These are phyloP conservation scores for Alternaria brassicicola DNA, from an alignment of 2,329 filamentous ascomycete genomes.

Conservation along the genomic window DNA sequence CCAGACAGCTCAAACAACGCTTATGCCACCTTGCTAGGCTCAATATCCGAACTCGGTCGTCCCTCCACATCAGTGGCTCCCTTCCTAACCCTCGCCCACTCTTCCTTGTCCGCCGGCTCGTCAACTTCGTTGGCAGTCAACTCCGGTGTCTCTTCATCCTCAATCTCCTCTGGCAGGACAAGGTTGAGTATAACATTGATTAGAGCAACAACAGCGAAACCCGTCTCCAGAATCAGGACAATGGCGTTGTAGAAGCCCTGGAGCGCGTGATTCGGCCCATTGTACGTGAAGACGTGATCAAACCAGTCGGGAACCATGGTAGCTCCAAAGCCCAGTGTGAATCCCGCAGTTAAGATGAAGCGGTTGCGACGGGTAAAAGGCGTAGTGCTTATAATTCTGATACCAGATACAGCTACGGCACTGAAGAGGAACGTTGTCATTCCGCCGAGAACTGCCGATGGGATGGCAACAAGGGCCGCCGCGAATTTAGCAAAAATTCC, in stretches of 20 bases:
- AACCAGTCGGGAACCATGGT: slow-evolving; percentile 66
- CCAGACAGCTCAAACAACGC: neutral
- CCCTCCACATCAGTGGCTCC: slow-evolving; percentile 26
- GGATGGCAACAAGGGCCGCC: slow-evolving; percentile 78
- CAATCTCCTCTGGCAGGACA: slow-evolving; percentile 74
- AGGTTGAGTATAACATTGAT: slow-evolving; percentile 77
- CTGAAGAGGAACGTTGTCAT: slow-evolving; percentile 79
- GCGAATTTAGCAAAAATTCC: slow-evolving; percentile 85
- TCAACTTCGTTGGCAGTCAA: slow-evolving; percentile 51
- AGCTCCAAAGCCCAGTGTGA: slow-evolving; percentile 71
- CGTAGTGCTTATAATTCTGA: slow-evolving; percentile 74
- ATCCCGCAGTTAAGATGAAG: slow-evolving; percentile 78
- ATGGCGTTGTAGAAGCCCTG: slow-evolving; percentile 75
- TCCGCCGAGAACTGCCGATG: slow-evolving; percentile 57
- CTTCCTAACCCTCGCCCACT: slow-evolving; percentile 48
- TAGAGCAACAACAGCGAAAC: slow-evolving; percentile 74
- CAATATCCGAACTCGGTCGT: slow-evolving; percentile 20
- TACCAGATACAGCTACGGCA: slow-evolving; percentile 76
- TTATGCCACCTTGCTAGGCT: slow-evolving; percentile 17
- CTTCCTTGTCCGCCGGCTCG: slow-evolving; percentile 47
- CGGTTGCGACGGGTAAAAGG: slow-evolving; percentile 79
- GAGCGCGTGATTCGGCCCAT: slow-evolving; percentile 69
- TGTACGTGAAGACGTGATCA: slow-evolving; percentile 72
- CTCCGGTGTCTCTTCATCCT: slow-evolving; percentile 61
- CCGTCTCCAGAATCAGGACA: slow-evolving; percentile 58